Percentiles rank a stretch among this genome's conserved stretches.
These are phyloP conservation scores for Acanthamoeba triangularis DNA, from an alignment of 208 protist genomes.

Conservation along the genomic window DNA sequence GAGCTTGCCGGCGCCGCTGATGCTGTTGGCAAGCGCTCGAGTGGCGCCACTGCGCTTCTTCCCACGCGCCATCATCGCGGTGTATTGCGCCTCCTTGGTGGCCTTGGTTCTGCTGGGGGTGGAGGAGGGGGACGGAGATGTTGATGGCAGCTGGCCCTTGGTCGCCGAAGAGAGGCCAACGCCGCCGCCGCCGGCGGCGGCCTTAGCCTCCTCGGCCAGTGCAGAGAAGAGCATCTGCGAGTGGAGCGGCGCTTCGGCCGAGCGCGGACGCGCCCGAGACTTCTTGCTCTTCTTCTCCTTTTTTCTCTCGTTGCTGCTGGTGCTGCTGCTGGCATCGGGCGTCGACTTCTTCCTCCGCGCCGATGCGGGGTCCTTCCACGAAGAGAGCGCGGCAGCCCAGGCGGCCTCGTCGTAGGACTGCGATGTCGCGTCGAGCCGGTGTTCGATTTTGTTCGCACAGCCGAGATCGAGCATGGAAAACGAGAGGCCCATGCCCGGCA, in stretches of 20 bases:
- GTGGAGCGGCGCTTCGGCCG: background rate
- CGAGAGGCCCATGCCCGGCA: no score
- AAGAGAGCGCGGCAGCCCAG: background rate
- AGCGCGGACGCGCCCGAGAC: background rate
- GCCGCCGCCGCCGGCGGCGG: no score
- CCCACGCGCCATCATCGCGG: no score
- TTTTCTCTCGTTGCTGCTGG: background rate
- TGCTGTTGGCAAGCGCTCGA: background rate
- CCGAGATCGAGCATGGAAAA: background rate
- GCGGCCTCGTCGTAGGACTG: slow-evolving; percentile 48
- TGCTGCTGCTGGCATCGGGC: background rate
- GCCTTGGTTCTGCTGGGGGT: background rate
- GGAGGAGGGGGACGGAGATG: background rate
- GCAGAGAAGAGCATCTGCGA: background rate
- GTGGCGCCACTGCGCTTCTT: background rate
- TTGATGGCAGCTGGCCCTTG: background rate
- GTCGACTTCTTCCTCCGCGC: background rate
- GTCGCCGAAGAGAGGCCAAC: background rate
- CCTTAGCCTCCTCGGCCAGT: background rate
- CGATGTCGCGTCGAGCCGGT: background rate
- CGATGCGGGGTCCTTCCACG: background rate
- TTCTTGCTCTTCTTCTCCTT: background rate
- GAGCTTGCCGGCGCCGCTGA: background rate
- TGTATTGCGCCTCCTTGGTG: background rate
- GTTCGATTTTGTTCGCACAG: background rate